These are phyloP conservation scores for Candida verbasci DNA, from an alignment of 805 yeast species.

Conservation along the genomic window DNA sequence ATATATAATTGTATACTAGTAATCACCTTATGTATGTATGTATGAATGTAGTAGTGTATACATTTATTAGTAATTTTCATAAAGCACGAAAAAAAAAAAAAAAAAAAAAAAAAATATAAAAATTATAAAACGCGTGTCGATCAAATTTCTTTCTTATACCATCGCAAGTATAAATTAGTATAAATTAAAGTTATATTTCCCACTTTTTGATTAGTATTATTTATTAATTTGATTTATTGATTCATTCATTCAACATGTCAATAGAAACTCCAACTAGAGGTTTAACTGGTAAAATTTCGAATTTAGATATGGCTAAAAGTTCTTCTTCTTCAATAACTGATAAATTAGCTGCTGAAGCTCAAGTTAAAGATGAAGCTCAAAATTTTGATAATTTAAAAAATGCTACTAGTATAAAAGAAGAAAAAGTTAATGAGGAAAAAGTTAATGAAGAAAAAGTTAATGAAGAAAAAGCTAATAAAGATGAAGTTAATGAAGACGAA, in stretches of 20 bases:
- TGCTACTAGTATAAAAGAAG: no score
- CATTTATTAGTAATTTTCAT: no score
- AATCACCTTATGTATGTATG: no score
- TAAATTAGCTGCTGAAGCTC: constrained; percentile 39
- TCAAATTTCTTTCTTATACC: background rate
- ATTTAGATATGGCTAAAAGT: constrained; percentile 30
- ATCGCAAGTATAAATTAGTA: background rate
- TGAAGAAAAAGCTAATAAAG: constrained; percentile 15
- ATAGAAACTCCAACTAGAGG: constrained; percentile 60
- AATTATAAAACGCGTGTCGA: constrained; percentile 2
- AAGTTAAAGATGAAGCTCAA: constrained; percentile 27
- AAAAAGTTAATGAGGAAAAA: no score
- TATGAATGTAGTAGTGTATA: no score
- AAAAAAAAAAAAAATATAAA: background rate
- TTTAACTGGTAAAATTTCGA: constrained; percentile 40
- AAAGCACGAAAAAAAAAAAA: no score
- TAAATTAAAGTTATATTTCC: constrained; percentile 1
- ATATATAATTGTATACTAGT: no score
- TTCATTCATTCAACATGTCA: constrained; percentile 22
- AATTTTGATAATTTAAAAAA: constrained; percentile 13
- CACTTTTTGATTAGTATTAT: background rate
- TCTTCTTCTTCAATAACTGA: constrained; percentile 37
- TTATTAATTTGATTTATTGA: background rate
- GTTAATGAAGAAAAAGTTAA: constrained; percentile 16
- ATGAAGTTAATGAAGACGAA: constrained; percentile 39